These are phyloP conservation scores for Blakeslea trispora DNA, from an alignment of 371 early-diverging fungal genomes.

Conservation along the genomic window DNA sequence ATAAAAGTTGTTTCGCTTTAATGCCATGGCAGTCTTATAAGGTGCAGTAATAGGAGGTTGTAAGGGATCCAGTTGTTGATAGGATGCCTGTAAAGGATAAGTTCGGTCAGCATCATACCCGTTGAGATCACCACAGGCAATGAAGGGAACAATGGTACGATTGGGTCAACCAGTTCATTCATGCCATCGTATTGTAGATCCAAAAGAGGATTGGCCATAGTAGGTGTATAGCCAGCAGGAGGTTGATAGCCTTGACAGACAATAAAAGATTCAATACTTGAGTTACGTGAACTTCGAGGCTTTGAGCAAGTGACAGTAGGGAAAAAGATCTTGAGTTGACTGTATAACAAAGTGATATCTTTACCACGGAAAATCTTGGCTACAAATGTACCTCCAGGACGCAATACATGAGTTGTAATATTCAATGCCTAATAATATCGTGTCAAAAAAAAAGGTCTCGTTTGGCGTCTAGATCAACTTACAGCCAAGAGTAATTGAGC, in stretches of 20 bases:
- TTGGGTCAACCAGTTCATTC: slow-evolving; percentile 71
- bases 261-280: slow-evolving; percentile 92
- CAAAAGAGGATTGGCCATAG: slow-evolving; percentile 86
- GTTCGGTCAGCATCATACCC: slow-evolving; percentile 87
- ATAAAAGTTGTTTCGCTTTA: slow-evolving; percentile 76
- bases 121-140: slow-evolving; percentile 89
- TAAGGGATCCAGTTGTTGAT: slow-evolving; percentile 71
- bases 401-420: slow-evolving; percentile 90
- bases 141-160: slow-evolving; percentile 84
- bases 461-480: no score
- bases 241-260: slow-evolving; percentile 90
- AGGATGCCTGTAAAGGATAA: slow-evolving; percentile 68
- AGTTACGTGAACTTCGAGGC: slow-evolving; percentile 93
- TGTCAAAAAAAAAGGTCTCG: not conserved
- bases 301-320: slow-evolving; percentile 87
- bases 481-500: slow-evolving; percentile 91
- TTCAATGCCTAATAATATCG: slow-evolving; percentile 85
- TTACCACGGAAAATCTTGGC: slow-evolving; percentile 97
- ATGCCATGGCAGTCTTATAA: slow-evolving; percentile 82
- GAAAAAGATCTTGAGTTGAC: slow-evolving; percentile 94
- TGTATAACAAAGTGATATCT: slow-evolving; percentile 87
- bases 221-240: slow-evolving; percentile 81
- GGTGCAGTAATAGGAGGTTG: slow-evolving; percentile 92
- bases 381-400: slow-evolving; percentile 91
- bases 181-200: slow-evolving; percentile 68